Conservation (phyloP, 2,329 filamentous ascomycete species). For the Aspergillus transmontanensis region DNA sequence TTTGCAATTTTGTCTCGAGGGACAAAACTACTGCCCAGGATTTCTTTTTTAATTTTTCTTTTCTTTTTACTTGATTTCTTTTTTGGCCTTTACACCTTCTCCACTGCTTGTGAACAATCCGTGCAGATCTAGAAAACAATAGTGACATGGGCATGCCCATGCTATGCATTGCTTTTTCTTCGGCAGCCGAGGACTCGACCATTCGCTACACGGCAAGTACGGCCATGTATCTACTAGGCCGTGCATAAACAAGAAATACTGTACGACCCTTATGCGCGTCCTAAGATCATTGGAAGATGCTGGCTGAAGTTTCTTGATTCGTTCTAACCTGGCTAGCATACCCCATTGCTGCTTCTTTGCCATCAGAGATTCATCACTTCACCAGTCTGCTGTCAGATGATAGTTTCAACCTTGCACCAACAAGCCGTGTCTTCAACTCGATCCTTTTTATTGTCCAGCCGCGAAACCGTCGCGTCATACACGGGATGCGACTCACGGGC, state of each 20-base stretch:
- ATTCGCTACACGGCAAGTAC: constrained; percentile 1
- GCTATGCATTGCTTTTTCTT: constrained; percentile 10
- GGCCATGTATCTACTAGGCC: neutral
- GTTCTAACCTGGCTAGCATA: neutral
- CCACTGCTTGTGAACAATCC: neutral
- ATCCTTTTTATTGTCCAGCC: neutral
- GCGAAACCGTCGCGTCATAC: neutral
- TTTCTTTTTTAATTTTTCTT: neutral
- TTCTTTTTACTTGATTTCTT: neutral
- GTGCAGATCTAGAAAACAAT: neutral
- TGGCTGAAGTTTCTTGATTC: constrained; percentile 10
- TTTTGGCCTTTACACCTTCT: neutral
- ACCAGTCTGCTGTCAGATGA: constrained; percentile 8
- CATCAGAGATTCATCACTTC: constrained; percentile 1
- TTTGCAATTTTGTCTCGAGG: neutral
- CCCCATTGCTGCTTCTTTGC: neutral
- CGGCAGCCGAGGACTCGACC: constrained; percentile 4
- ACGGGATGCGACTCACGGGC: constrained; percentile 1
- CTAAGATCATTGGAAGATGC: constrained; percentile 7
- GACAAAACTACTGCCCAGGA: neutral
- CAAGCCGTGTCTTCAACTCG: neutral
- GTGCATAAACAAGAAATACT: constrained; percentile 8
- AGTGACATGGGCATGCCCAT: neutral
- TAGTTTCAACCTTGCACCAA: neutral
- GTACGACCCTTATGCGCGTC: constrained; percentile 16